Conservation (phyloP, 1,139 yeast genomes). For the Scheffersomyces titani region DNA sequence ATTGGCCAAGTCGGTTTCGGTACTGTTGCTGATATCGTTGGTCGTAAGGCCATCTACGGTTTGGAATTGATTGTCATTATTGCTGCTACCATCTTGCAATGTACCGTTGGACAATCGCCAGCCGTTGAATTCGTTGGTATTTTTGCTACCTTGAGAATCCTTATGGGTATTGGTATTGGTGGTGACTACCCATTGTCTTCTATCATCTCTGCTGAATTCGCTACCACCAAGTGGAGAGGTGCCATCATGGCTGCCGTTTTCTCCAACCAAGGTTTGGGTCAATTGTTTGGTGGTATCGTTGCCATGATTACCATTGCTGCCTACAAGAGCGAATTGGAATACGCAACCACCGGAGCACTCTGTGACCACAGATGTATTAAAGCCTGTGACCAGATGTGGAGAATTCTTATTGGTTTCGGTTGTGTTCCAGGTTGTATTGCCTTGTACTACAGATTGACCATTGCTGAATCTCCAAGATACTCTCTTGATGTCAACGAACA, state of each 20-base stretch:
- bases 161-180: conserved; percentile 97
- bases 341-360: conserved; percentile 51
- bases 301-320: conserved; percentile 73
- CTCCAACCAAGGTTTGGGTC: conserved; percentile 94
- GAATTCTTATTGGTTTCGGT: conserved; percentile 84
- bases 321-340: conserved; percentile 59
- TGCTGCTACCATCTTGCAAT: conserved; percentile 76
- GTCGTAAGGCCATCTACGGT: conserved; percentile 89
- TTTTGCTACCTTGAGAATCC: conserved; percentile 71
- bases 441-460: conserved; percentile 84
- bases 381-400: conserved; percentile 94
- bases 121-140: conserved; percentile 74
- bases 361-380: conserved; percentile 66
- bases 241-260: conserved; percentile 93
- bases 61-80: conserved; percentile 83
- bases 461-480: conserved; percentile 93
- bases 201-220: conserved; percentile 82
- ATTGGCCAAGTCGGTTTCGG: conserved; percentile 91
- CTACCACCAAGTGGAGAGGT: conserved; percentile 95
- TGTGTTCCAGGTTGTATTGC: conserved; percentile 85
- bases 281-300: conserved; percentile 80
- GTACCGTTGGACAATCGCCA: conserved; percentile 66
- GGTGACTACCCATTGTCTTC: conserved; percentile 99
- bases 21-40: conserved; percentile 76
- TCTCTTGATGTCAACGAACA: conserved; percentile 69